Percentiles rank a stretch among this genome's conserved stretches.
Evolutionary conservation across 2,329 filamentous ascomycete species (phyloP).

Genomic region (Trichoderma guizhouense): DNA sequence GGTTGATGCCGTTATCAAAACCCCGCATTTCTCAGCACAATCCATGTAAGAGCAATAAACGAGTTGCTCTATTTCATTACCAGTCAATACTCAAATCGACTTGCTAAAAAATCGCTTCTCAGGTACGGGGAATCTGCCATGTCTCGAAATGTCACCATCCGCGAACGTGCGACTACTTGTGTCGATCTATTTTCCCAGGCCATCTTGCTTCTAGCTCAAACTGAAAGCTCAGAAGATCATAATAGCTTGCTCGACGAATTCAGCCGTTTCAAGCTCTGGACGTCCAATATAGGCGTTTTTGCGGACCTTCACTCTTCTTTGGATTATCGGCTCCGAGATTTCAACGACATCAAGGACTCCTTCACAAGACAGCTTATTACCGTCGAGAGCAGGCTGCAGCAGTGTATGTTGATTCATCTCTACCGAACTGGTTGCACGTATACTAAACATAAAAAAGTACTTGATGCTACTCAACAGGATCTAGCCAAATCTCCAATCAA

Average conservation of each 20-base stretch:
- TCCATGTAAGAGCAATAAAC: neutral
- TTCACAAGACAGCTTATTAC: neutral
- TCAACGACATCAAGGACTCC: neutral
- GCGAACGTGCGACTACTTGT: neutral
- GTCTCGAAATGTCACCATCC: neutral
- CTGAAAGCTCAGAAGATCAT: neutral
- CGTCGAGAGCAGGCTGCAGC: neutral
- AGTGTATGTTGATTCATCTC: neutral
- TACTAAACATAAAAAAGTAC: neutral
- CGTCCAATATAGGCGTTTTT: neutral
- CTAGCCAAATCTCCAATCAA: neutral
- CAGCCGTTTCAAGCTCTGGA: neutral
- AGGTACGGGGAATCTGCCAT: neutral
- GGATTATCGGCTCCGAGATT: neutral
- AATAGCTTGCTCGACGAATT: neutral
- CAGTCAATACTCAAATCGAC: neutral
- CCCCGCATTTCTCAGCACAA: neutral
- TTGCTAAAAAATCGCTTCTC: neutral
- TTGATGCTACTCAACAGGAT: neutral
- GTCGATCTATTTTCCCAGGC: neutral
- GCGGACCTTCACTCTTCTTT: neutral
- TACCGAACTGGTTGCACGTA: accelerated
- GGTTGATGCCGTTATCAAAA: neutral
- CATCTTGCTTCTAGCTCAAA: neutral
- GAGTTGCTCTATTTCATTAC: neutral